Evolutionary conservation across 495 filamentous ascomycete species (phyloP).

Genomic region (Neurospora sublineolata): DNA sequence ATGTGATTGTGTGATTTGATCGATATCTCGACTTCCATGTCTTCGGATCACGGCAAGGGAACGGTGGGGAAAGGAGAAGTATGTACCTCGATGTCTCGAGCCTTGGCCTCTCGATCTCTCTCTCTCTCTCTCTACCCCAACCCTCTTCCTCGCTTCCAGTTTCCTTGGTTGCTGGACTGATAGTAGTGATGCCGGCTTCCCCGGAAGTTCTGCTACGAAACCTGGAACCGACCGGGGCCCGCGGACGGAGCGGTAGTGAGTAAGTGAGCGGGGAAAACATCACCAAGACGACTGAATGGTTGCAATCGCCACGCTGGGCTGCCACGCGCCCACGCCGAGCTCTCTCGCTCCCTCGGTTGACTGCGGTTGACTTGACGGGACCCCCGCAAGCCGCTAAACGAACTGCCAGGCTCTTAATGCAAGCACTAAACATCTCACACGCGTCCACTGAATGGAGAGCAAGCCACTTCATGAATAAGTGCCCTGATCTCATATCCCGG

Average conservation of each 20-base stretch:
- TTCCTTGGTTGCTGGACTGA: background rate
- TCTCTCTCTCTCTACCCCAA: background rate
- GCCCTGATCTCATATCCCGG: background rate
- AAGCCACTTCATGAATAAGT: background rate
- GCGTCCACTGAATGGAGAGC: background rate
- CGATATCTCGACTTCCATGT: background rate
- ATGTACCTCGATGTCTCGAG: background rate
- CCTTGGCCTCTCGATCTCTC: background rate
- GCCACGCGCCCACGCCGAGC: background rate
- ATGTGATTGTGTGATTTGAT: conserved; percentile 11
- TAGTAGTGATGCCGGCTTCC: background rate
- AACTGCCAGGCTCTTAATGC: background rate
- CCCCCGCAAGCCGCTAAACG: background rate
- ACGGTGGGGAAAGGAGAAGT: background rate
- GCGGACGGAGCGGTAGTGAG: background rate
- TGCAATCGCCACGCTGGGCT: background rate
- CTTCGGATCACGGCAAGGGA: conserved; percentile 6
- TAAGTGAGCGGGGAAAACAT: background rate
- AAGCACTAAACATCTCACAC: background rate
- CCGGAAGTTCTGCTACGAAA: background rate
- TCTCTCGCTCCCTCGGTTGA: background rate
- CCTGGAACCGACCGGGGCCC: background rate
- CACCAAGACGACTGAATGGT: background rate
- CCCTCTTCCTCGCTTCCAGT: background rate
- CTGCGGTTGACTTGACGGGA: background rate